Percentiles rank a stretch among this genome's conserved stretches.
These are phyloP conservation scores for Krasilnikovozyma curviuscula DNA, from an alignment of 768 basidiomycete genomes.

Conservation along the genomic window DNA sequence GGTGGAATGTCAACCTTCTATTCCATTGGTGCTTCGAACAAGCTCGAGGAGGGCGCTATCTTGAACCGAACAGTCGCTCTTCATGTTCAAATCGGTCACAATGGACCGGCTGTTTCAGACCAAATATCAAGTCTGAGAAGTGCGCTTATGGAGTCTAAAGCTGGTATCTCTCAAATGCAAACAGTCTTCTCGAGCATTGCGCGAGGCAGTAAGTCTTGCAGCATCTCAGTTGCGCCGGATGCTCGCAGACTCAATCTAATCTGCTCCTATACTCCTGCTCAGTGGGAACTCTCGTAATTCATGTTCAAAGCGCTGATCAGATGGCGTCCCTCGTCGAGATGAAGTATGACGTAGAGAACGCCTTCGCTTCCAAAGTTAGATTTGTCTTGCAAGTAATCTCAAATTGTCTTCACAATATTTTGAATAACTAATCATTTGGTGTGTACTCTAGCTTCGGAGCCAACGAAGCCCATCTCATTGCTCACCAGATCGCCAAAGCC, in stretches of 20 bases:
- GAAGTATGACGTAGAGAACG: not conserved
- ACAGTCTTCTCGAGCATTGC: not conserved
- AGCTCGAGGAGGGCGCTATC: conserved; percentile 43
- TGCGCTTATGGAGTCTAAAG: too few relatives aligned
- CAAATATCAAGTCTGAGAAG: conserved; percentile 32
- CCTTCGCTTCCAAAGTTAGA: not conserved
- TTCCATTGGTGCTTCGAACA: conserved; percentile 40
- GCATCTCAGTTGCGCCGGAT: too few relatives aligned
- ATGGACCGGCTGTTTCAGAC: not conserved
- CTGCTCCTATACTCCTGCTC: too few relatives aligned
- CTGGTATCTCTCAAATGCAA: too few relatives aligned
- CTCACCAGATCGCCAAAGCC: conserved; percentile 46
- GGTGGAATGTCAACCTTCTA: conserved; percentile 46
- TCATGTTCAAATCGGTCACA: conserved; percentile 33
- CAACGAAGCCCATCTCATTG: conserved; percentile 51
- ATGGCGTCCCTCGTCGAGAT: conserved; percentile 3
- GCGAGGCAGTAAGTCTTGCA: too few relatives aligned
- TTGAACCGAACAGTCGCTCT: conserved; percentile 43
- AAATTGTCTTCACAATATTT: too few relatives aligned
- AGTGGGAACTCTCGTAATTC: not conserved
- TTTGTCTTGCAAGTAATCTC: too few relatives aligned
- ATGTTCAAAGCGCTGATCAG: conserved; percentile 1
- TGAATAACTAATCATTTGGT: too few relatives aligned
- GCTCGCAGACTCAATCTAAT: too few relatives aligned
- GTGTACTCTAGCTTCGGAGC: too few relatives aligned